phyloP scores from a whole-genome alignment of 179 eudicot species.

The Gypsophila paniculata region DNA sequence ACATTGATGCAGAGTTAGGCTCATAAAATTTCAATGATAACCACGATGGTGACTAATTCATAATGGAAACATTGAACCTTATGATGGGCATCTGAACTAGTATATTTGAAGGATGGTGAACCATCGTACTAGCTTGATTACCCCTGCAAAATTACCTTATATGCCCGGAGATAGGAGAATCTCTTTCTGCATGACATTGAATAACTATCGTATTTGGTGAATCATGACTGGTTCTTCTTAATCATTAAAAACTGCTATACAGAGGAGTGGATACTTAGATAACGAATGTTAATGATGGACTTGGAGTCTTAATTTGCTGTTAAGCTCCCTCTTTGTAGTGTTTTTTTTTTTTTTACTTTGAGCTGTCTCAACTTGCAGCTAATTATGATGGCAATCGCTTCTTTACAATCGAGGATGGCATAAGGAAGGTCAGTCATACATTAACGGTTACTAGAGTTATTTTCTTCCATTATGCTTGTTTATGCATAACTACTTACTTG shows the following conservation, averaged over 20 bases:
- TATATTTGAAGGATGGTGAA: not conserved
- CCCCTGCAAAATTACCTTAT: not conserved
- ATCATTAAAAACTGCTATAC: not conserved
- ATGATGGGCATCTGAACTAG: not conserved
- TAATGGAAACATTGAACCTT: not conserved
- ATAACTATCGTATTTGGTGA: not conserved
- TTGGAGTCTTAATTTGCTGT: not conserved
- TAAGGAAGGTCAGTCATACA: slow-evolving; percentile 67
- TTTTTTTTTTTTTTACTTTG: slow-evolving; percentile 31
- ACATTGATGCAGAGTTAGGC: not conserved
- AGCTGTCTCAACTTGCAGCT: slow-evolving; percentile 49
- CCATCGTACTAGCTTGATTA: not conserved
- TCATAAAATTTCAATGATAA: not conserved
- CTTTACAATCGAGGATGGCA: slow-evolving; percentile 66
- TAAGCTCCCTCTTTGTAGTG: slow-evolving; percentile 10
- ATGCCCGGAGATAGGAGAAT: not conserved
- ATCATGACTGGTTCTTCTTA: not conserved
- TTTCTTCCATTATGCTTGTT: slow-evolving; percentile 11
- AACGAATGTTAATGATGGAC: not conserved
- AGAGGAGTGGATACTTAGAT: slow-evolving; percentile 1
- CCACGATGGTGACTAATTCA: not conserved
- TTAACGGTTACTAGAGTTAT: not conserved
- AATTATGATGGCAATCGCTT: slow-evolving; percentile 80
- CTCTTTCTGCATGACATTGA: not conserved
- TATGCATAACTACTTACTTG: slow-evolving; percentile 6